A percentile compares a stretch with the other conserved stretches of the same genome.
These are phyloP conservation scores for Neofusicoccum kwambonambiense DNA, from an alignment of 2,329 filamentous ascomycete genomes.

Conservation along the genomic window DNA sequence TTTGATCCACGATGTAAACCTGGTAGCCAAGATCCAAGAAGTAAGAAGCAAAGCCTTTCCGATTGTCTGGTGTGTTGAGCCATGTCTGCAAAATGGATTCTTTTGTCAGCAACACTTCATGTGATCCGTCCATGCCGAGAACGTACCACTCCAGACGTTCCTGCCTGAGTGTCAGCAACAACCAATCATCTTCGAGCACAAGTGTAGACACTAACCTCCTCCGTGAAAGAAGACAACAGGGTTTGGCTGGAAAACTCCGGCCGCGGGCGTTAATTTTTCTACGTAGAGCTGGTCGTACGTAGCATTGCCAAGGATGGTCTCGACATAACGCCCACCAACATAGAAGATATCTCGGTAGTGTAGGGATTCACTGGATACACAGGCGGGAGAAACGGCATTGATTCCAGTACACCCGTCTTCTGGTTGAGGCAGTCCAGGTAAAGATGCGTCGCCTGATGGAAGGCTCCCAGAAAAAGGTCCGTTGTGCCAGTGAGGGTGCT, in stretches of 20 bases:
- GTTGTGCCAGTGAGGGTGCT: background rate
- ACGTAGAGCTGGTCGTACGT: slow-evolving; percentile 53
- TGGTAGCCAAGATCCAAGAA: slow-evolving; percentile 48
- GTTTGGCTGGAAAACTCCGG: slow-evolving; percentile 22
- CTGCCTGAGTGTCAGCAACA: slow-evolving; percentile 6
- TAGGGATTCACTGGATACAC: background rate
- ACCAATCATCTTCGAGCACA: no score
- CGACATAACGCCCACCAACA: background rate
- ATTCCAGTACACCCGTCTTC: background rate
- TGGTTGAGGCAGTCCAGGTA: background rate
- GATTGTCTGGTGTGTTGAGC: slow-evolving; percentile 49
- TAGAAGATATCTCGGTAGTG: background rate
- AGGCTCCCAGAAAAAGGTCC: no score
- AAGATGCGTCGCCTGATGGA: background rate
- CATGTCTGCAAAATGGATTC: slow-evolving; percentile 36
- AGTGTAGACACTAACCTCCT: no score
- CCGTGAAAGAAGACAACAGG: slow-evolving; percentile 27
- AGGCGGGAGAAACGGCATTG: background rate
- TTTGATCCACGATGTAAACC: slow-evolving; percentile 45
- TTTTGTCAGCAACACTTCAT: background rate
- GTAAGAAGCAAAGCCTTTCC: slow-evolving; percentile 48
- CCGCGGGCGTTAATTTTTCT: slow-evolving; percentile 46
- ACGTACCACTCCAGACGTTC: background rate
- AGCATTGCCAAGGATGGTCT: slow-evolving; percentile 3
- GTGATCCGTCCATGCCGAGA: background rate